These are phyloP conservation scores for Tagetes patula DNA, from an alignment of 129 eudicot genomes.

Conservation along the genomic window DNA sequence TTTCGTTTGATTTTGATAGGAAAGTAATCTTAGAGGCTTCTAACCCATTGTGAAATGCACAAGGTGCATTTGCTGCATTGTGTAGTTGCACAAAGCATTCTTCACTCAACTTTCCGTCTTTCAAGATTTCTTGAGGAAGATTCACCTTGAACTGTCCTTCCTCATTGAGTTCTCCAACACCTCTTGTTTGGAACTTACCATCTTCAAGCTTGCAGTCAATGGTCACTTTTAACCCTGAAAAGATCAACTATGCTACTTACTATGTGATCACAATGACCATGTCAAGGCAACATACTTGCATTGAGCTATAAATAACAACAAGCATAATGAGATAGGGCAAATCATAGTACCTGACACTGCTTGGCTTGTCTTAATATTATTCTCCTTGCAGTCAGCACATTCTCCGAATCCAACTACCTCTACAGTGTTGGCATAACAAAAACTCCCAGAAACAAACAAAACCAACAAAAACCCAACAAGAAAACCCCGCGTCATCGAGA, in stretches of 20 bases:
- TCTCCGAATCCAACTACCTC: conserved; percentile 75
- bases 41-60: conserved; percentile 63
- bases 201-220: conserved; percentile 65
- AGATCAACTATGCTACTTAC: background rate
- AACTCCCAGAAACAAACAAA: conserved; percentile 40
- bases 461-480: conserved; percentile 41
- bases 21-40: conserved; percentile 59
- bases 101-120: conserved; percentile 58
- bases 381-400: conserved; percentile 80
- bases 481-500: conserved; percentile 14
- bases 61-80: conserved; percentile 67
- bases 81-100: conserved; percentile 88
- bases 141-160: conserved; percentile 69
- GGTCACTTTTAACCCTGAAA: conserved; percentile 64
- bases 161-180: conserved; percentile 56
- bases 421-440: conserved; percentile 41
- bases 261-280: background rate
- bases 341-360: conserved; percentile 66
- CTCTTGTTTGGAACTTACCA: conserved; percentile 59
- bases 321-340: background rate
- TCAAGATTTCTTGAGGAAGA: conserved; percentile 60
- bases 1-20: conserved; percentile 36
- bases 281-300: background rate
- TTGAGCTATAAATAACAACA: background rate
- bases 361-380: conserved; percentile 58